Evolutionary conservation across 495 filamentous ascomycete genomes (phyloP), one percentile per base, ranked within the genome.

Genomic region (Immersiella caudata): DNA sequence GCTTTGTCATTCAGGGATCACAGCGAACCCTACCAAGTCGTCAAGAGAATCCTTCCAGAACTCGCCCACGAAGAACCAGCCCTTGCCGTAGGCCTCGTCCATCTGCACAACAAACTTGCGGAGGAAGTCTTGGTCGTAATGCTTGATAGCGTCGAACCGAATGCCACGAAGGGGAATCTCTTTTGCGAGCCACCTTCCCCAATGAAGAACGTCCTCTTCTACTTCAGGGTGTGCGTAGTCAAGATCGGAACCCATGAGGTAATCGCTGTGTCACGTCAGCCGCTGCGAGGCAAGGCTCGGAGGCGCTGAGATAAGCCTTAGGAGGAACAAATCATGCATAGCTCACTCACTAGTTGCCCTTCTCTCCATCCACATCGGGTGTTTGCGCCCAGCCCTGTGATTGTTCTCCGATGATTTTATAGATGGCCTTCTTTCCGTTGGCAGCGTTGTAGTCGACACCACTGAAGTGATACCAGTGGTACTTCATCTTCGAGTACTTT

Each of bases 141-240:
- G 91, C 73, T 91, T 89, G 21, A 87, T 85, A 16, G 90, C 90
- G 74, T 93, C 90, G n/a, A 93, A 82, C 8, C 90, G 82, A 70
- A 93, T 88, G 7, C 90, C 91, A 68, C 82, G 80, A 21, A 93
- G 76, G 1, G 84, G 82, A 0, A 90, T 67, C 62, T 88, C 74
- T 1, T 82, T 76, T 0, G 79, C 81, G 59, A 93, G 80, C 90
- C 90, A 93, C 11, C 81, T 75, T 0, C 85, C 88, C 90, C 90
- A 93, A 27, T 82, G 77, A 14, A 89, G 73, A 6, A 91, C 84
- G 69, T 93, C 90, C 6, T 81, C 70, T 60, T 80, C 74, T 6
- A 91, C 88, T 68, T 91, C 90, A 8, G 83, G 83, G 71, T 92
- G 86, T 8, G 80, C 76, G 71, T 89, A 88, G 75, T 92, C 89